Conservation (phyloP, 2,329 filamentous ascomycete species). For the Fonsecaea nubica region DNA sequence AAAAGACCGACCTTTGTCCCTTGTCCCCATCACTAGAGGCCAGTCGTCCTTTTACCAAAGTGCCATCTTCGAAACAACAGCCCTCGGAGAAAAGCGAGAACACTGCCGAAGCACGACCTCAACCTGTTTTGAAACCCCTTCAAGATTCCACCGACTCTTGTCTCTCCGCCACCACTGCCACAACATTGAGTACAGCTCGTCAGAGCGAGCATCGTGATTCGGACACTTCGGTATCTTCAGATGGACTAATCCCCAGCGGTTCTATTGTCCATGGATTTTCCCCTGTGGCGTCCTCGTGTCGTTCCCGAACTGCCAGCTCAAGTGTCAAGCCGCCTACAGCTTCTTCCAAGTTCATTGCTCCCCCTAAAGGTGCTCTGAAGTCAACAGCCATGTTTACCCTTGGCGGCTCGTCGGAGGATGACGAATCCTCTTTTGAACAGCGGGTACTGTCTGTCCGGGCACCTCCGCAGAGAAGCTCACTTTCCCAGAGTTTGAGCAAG, state of each 20-base stretch:
- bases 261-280: conserved; percentile 88
- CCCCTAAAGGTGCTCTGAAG: conserved; percentile 24
- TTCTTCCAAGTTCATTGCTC: conserved; percentile 26
- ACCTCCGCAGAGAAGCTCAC: conserved; percentile 44
- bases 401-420: conserved; percentile 85
- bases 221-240: conserved; percentile 67
- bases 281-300: conserved; percentile 71
- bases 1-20: conserved; percentile 73
- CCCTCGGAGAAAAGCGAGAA: conserved; percentile 43
- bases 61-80: conserved; percentile 50
- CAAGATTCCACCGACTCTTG: conserved; percentile 64
- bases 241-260: conserved; percentile 63
- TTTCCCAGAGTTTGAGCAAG: conserved; percentile 56
- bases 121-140: conserved; percentile 49
- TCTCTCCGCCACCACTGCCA: conserved; percentile 64
- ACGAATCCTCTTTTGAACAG: conserved; percentile 75
- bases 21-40: conserved; percentile 55
- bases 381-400: conserved; percentile 72
- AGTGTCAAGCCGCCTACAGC: conserved; percentile 11
- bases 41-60: conserved; percentile 47
- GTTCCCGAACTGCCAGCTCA: conserved; percentile 53
- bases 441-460: conserved; percentile 59
- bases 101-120: conserved; percentile 48
- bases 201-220: conserved; percentile 58
- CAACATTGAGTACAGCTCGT: conserved; percentile 54